phyloP scores from a whole-genome alignment of 2,329 filamentous ascomycete species.

The Cylindrodendrum hubeiense region DNA sequence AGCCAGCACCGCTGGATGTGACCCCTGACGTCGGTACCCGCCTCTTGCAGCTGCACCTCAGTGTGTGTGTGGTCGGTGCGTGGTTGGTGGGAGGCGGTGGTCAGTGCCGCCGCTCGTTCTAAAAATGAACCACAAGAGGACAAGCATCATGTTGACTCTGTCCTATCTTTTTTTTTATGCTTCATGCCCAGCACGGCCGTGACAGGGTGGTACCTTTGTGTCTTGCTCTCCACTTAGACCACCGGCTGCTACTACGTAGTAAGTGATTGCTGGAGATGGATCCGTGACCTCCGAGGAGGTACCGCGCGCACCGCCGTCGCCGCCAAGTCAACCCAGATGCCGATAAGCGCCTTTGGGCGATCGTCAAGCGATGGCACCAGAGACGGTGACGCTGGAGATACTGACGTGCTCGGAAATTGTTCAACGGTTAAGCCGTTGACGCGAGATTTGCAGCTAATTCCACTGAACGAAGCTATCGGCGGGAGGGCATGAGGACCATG shows the following conservation, averaged over 20 bases:
- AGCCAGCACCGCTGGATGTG: slow-evolving; percentile 15
- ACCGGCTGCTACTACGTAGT: too few relatives aligned
- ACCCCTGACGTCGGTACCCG: background rate
- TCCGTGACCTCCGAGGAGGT: background rate
- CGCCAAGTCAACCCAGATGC: background rate
- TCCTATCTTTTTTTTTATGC: background rate
- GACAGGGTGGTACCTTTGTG: background rate
- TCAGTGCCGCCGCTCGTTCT: slow-evolving; percentile 35
- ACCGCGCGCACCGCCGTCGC: background rate
- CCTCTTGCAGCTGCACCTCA: slow-evolving; percentile 1
- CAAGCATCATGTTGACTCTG: slow-evolving; percentile 7
- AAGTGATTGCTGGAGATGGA: background rate
- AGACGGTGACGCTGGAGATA: background rate
- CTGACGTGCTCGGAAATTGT: slow-evolving; percentile 17
- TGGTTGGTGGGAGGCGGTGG: slow-evolving; percentile 6
- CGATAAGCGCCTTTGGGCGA: background rate
- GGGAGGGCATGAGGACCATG: slow-evolving; percentile 23
- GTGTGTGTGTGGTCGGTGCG: background rate
- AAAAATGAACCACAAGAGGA: slow-evolving; percentile 35
- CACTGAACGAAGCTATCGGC: slow-evolving; percentile 18
- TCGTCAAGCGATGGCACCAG: background rate
- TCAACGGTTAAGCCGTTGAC: slow-evolving; percentile 13
- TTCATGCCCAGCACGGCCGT: background rate
- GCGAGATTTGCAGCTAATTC: slow-evolving; percentile 27
- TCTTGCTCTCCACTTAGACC: background rate